These are phyloP conservation scores for Bromus sterilis DNA, from an alignment of 176 grass and related monocot species.

Conservation along the genomic window DNA sequence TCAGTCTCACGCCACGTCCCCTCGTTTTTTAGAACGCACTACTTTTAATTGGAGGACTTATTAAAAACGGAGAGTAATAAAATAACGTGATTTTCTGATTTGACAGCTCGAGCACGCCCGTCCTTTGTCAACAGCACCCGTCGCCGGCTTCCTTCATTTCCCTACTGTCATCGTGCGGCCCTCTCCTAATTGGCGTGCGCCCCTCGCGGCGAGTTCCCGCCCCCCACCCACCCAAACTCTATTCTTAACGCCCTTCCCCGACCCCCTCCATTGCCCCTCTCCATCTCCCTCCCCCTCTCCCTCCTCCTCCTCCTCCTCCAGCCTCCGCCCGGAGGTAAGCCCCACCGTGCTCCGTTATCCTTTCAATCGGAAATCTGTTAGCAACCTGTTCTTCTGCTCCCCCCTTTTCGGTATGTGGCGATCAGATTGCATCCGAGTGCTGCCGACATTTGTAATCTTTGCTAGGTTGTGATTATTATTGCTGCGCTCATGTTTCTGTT, in stretches of 20 bases:
- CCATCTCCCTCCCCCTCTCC: not conserved
- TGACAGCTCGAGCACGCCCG: not conserved
- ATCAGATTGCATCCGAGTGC: not conserved
- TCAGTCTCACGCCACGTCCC: not conserved
- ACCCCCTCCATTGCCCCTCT: not conserved
- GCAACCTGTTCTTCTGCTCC: not conserved
- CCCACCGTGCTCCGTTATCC: not conserved
- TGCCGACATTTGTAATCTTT: not conserved
- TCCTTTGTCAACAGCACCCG: not conserved
- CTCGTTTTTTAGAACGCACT: not conserved
- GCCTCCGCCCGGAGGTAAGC: conserved; percentile 32
- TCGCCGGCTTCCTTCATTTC: not conserved
- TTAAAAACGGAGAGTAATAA: not conserved
- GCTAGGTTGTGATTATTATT: not conserved
- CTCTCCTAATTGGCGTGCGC: conserved; percentile 6
- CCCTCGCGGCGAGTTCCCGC: not conserved
- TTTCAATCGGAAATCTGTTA: not conserved
- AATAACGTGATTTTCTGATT: not conserved
- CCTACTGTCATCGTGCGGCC: conserved; percentile 10
- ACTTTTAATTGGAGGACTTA: not conserved
- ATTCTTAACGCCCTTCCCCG: not conserved
- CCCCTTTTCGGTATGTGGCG: not conserved
- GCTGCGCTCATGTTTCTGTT: not conserved
- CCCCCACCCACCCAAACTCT: not conserved
- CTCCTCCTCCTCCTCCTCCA: not conserved